Percentiles rank a stretch among this genome's conserved stretches.
These are phyloP conservation scores for Aspergillus texensis DNA, from an alignment of 2,329 filamentous ascomycete species.

Conservation along the genomic window DNA sequence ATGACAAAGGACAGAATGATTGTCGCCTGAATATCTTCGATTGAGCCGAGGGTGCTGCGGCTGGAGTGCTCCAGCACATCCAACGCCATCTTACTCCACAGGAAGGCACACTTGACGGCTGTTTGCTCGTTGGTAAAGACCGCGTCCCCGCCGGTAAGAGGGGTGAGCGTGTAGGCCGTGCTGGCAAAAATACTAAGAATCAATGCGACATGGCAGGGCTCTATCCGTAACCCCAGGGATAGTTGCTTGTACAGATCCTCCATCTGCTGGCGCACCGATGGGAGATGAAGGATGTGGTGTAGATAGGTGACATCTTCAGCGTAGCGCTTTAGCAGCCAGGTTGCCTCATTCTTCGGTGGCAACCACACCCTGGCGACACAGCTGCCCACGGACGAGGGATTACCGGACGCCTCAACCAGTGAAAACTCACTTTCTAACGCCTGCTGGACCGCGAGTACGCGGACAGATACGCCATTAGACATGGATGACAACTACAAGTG, in stretches of 20 bases:
- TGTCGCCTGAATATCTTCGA: not conserved
- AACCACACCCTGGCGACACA: too few relatives aligned
- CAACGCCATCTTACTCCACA: not conserved
- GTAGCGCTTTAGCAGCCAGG: not conserved
- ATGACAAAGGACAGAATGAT: constrained; percentile 2
- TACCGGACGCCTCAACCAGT: too few relatives aligned
- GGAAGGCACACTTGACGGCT: not conserved
- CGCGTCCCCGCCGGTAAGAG: not conserved
- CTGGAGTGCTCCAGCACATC: constrained; percentile 1
- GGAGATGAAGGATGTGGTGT: constrained; percentile 1
- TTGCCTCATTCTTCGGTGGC: not conserved
- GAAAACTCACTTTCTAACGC: not conserved
- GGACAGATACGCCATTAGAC: not conserved
- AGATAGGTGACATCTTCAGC: not conserved
- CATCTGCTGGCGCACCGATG: not conserved
- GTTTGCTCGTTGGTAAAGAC: not conserved
- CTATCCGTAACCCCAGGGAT: not conserved
- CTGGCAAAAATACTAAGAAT: constrained; percentile 10
- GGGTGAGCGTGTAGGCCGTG: not conserved
- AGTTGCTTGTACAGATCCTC: not conserved
- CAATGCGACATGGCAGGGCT: not conserved
- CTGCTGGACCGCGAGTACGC: not conserved
- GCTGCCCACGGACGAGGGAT: too few relatives aligned
- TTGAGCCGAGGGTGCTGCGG: not conserved
- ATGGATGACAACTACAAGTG: not conserved